Evolutionary conservation across 1,284 basidiomycete species (phyloP), one percentile per base, ranked within the genome.

Genomic region (Irpex sp.): DNA sequence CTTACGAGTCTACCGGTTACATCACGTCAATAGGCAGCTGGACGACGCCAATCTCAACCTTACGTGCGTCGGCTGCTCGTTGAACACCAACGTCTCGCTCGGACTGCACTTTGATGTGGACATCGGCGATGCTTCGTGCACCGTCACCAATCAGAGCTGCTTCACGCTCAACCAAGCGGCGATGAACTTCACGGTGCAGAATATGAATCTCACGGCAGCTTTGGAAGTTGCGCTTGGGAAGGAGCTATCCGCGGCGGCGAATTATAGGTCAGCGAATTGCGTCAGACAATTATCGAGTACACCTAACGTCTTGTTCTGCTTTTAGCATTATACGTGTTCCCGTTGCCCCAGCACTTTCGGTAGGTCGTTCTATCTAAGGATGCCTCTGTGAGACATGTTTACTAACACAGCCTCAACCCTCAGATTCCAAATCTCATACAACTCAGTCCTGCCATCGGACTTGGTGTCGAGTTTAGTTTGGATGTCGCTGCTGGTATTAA

Each of bases 141-240:
- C 54, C 36, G 39, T 55, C n/a, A 19, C 56, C 8, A 49, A n/a
- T 4, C 19, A 57, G 37, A 33, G 42, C 10, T 63, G 62, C 45
- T 60, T 63, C 56, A 57, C 58, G 5, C 21, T 63, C 12, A 60
- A 57, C 10, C 35, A n/a, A 18, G 59, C 59, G 3, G 45, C 58
- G 9, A 60, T 58, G 58, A 63, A 63, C 56, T 54, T 63, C 18
- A 63, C 62, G 1, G 28, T 63, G 3, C 56, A 52, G 21, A 53
- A 60, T 10, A 52, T 63, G 39, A 59, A 60, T 19, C 62, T 54
- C 16, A 16, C 39, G 18, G 56, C 58, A 3, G 57, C 59, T 6
- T 57, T 63, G 7, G 62, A 63, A 28, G 35, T 63, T 3, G 57
- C 58, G 39, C 18, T 63, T 5, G 62, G 59, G 4, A 47, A 58